Evolutionary conservation across 352 stramenopile species (phyloP), one percentile per base, ranked within the genome.

Genomic region (Globisporangium spinosum): DNA sequence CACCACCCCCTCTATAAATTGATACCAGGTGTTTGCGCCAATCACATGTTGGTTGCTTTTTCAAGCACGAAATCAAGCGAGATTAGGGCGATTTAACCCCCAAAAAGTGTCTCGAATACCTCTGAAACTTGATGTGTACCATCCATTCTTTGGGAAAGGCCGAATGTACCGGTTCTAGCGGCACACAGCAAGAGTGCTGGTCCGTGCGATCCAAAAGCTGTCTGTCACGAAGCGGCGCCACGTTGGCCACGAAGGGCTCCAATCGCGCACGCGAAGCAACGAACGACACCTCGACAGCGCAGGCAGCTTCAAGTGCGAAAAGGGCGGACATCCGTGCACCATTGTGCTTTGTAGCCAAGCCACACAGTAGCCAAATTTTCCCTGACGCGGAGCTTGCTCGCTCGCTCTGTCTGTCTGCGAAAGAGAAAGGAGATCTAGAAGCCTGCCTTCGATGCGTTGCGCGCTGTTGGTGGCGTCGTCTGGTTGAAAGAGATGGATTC

Each of bases 211-310:
- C 29, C 55, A 61, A 45, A 45, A 17, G 2, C 22, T 35, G 7
- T 29, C 22, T 34, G 8, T 32, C 22, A 27, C 55, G 55, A 61
- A 61, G 55, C 55, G 55, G 23, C 55, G 55, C 29, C 13, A 61
- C 9, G 29, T 51, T 51, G 43, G 17, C 43, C 43, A 49, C 40
- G 15, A 51, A 51, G 43, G 23, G 43, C 43, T 22, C 43, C 43
- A 51, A 51, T 51, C 40, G 40, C 15, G 15, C 17, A 6, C 38
- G 12, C 5, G 35, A 35, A 47, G 13, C 38, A 47, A 47, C 38
- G 38, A 23, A n/a, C 43, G 17, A 51, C 40, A 49, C 40, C 40
- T 49, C 40, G 15, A 49, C 40, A 49, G 15, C n/a, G 17, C 6
- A 49, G 17, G 43, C 43, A 51, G 43, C 43, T 51, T 51, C 43